These are phyloP conservation scores for Teunomyces tritomae DNA, from an alignment of 805 yeast genomes.

Conservation along the genomic window DNA sequence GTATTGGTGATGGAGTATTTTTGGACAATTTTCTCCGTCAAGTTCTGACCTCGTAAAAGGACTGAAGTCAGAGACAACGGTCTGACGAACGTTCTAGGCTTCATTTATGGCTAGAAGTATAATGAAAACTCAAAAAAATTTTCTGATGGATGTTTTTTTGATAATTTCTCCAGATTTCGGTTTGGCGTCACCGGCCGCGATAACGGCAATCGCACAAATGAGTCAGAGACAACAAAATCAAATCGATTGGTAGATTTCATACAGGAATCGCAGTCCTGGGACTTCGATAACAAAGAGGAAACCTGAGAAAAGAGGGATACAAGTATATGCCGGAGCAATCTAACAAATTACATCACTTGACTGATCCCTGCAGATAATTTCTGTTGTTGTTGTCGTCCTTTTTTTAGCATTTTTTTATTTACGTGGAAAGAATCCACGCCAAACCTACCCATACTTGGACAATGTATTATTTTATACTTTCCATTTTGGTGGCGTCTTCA, in stretches of 20 bases:
- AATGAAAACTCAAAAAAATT: not conserved
- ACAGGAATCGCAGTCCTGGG: not conserved
- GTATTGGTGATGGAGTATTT: constrained; percentile 85
- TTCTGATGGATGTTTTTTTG: not conserved
- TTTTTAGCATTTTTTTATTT: not conserved
- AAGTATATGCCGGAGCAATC: not conserved
- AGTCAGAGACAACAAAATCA: constrained; percentile 17
- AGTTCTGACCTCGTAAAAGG: constrained; percentile 59
- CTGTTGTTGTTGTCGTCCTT: not conserved
- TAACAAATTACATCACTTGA: not conserved
- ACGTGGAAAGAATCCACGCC: not conserved
- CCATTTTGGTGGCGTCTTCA: constrained; percentile 37
- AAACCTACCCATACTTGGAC: not conserved
- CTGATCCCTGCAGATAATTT: not conserved
- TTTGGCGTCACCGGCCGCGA: constrained; percentile 1
- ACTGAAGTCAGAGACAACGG: constrained; percentile 4
- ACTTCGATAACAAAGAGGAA: not conserved
- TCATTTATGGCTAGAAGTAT: not conserved
- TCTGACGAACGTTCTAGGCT: constrained; percentile 3
- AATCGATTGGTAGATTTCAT: constrained; percentile 13
- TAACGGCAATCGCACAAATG: constrained; percentile 9
- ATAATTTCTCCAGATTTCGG: constrained; percentile 4
- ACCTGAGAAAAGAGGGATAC: not conserved
- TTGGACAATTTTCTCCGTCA: constrained; percentile 95
- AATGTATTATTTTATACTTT: constrained; percentile 10